phyloP scores from a whole-genome alignment of 2,329 filamentous ascomycete species.

The Didymella exigua region DNA sequence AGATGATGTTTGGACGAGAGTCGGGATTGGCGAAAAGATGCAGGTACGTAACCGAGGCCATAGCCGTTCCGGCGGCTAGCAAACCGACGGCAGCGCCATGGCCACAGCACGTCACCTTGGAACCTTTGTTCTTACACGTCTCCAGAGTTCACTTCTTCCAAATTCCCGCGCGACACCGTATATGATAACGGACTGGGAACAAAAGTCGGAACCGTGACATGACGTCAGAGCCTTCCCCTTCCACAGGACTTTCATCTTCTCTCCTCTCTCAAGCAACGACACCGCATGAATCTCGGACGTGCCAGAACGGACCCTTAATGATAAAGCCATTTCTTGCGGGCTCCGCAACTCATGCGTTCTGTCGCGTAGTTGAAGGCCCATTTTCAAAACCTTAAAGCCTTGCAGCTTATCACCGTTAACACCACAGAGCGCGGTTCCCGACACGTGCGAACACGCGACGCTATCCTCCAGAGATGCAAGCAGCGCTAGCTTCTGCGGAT shows the following conservation, averaged over 20 bases:
- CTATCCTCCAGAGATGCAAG: neutral
- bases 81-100: neutral
- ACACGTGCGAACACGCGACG: neutral
- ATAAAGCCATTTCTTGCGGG: neutral
- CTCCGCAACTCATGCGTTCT: neutral
- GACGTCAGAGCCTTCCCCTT: neutral
- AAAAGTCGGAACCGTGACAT: neutral
- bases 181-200: neutral
- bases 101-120: neutral
- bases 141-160: neutral
- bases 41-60: constrained; percentile 12
- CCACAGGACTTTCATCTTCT: neutral
- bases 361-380: neutral
- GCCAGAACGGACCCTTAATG: neutral
- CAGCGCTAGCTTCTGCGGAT: constrained; percentile 1
- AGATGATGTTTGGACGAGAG: constrained; percentile 3
- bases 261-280: neutral
- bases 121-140: neutral
- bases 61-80: constrained; percentile 6
- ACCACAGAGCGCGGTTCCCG: neutral
- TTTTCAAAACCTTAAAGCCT: neutral
- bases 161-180: neutral
- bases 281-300: neutral
- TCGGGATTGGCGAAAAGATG: constrained; percentile 9
- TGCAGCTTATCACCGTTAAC: neutral